Conservation (phyloP, 768 basidiomycete genomes). For the Mycena belliarum region DNA sequence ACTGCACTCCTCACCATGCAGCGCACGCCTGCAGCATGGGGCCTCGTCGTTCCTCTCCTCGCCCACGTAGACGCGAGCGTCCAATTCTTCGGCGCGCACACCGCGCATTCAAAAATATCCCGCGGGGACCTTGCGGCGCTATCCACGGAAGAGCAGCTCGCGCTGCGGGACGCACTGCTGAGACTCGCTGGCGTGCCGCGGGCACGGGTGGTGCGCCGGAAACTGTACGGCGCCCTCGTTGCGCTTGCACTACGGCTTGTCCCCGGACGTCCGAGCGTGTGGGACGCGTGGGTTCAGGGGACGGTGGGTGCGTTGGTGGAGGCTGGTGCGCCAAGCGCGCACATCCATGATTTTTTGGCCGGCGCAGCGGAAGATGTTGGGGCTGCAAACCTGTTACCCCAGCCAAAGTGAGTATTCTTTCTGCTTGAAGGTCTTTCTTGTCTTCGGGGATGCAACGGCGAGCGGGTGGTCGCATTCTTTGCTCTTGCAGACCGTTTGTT, state of each 20-base stretch:
- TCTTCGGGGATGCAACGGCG: no score
- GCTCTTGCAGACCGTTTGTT: no score
- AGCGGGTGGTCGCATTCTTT: no score
- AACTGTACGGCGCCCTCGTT: slow-evolving; percentile 13
- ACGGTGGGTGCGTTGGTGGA: slow-evolving; percentile 63
- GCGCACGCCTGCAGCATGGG: slow-evolving; percentile 70
- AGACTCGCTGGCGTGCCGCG: slow-evolving; percentile 70
- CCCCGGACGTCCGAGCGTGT: slow-evolving; percentile 30
- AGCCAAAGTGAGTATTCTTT: slow-evolving; percentile 45
- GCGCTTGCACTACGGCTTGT: slow-evolving; percentile 13
- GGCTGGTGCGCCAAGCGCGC: slow-evolving; percentile 57
- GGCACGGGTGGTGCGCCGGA: slow-evolving; percentile 14
- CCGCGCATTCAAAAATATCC: slow-evolving; percentile 89
- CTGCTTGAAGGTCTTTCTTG: not conserved
- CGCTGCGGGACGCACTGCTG: slow-evolving; percentile 10
- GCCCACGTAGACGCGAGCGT: slow-evolving; percentile 76
- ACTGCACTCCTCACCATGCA: slow-evolving; percentile 28
- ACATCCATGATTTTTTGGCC: slow-evolving; percentile 72
- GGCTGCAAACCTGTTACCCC: slow-evolving; percentile 70
- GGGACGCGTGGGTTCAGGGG: slow-evolving; percentile 77
- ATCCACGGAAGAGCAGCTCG: not conserved
- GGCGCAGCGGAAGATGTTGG: slow-evolving; percentile 85
- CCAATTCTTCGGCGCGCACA: slow-evolving; percentile 95
- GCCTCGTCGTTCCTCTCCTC: slow-evolving; percentile 75
- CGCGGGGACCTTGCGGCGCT: slow-evolving; percentile 46